Evolutionary conservation across 2,329 filamentous ascomycete genomes (phyloP), one percentile per base, ranked within the genome.

Genomic region (Thelonectria discophora): DNA sequence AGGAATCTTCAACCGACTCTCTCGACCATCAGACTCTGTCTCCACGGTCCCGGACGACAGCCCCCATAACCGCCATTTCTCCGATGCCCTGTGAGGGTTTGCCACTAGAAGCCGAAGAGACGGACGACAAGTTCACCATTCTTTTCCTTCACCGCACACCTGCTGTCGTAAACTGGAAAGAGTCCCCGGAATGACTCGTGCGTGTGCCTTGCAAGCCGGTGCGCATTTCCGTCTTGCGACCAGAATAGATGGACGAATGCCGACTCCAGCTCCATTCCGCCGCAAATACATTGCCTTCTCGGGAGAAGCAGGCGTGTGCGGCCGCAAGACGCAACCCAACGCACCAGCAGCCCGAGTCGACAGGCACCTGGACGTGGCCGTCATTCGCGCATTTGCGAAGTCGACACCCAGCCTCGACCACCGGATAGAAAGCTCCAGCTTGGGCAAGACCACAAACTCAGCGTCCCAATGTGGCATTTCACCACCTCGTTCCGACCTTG

Each of bases 301-400:
- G 69, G 68, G 66, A 71, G 49, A 47, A 58, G 45, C 49, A 68
- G 56, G 56, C 49, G 51, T 69, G 58, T 52, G 55, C 50, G 55
- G 62, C 47, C 40, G 52, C 27, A 43, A 48, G 32, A 49, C 37
- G 53, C 18, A 55, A 51, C 24, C 43, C 48, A 55, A 51, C 24
- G 43, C 48, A 55, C 52, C 55, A 49, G 46, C 49, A 67, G 30
- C 20, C 32, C 46, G 42, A 27, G 57, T 17, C 39, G 42, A 54
- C 45, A 48, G 39, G 39, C 17, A 17, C 17, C 13, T 42, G 39
- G 9, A 42, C 15, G n/a, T 20, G 17, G 2, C 17, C 9, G n/a
- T 17, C 17, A 42, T 30, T 30, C 27, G 27, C 27, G 8, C 27
- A 30, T 30, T 5, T 42, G 17, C 17, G 39, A 32, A 54, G 18